These are phyloP conservation scores for Spiraea crenata DNA, from an alignment of 331 rosid genomes.

Conservation along the genomic window DNA sequence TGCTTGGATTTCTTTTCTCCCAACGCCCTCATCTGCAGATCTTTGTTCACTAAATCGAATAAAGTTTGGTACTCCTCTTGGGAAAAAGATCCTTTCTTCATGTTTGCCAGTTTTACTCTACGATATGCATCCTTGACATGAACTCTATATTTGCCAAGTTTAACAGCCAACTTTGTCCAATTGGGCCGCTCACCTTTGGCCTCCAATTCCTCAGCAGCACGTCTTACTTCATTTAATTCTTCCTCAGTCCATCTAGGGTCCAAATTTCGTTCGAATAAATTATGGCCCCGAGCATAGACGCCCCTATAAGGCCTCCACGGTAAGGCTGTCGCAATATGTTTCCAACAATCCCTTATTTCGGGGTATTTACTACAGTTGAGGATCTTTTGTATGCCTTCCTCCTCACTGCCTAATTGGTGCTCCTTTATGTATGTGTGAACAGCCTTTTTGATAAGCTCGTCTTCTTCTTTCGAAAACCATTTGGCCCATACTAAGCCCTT, in stretches of 20 bases:
- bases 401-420: constrained; percentile 45
- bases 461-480: constrained; percentile 70
- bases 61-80: constrained; percentile 72
- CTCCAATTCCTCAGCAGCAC: neutral
- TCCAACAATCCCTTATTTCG: constrained; percentile 61
- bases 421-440: constrained; percentile 46
- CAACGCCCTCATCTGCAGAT: constrained; percentile 46
- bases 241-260: constrained; percentile 43
- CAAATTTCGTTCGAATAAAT: constrained; percentile 60
- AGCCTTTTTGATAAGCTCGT: constrained; percentile 48
- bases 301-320: constrained; percentile 41
- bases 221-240: constrained; percentile 16
- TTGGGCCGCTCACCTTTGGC: constrained; percentile 21
- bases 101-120: constrained; percentile 35
- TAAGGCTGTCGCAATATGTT: constrained; percentile 48
- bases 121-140: constrained; percentile 75
- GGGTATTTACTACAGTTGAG: constrained; percentile 33
- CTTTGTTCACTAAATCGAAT: constrained; percentile 69
- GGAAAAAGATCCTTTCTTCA: constrained; percentile 48
- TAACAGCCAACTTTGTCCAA: constrained; percentile 49
- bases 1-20: constrained; percentile 49
- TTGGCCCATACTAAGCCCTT: constrained; percentile 55
- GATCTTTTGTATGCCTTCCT: constrained; percentile 58
- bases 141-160: constrained; percentile 55
- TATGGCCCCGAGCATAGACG: constrained; percentile 57